Conservation (phyloP, 1,284 basidiomycete species). For the Inonotus hispidus region DNA sequence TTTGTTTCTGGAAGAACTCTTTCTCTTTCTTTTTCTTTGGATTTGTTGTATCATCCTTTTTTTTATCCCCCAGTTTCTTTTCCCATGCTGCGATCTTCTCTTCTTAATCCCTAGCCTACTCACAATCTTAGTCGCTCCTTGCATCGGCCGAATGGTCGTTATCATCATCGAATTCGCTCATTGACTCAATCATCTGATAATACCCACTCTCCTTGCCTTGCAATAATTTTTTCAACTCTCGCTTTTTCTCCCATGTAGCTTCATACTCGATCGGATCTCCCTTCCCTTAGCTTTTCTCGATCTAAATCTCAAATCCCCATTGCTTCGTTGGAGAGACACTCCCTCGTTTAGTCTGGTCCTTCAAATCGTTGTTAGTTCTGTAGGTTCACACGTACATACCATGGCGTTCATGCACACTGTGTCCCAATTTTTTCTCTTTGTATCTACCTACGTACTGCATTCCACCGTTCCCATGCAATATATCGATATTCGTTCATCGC, state of each 20-base stretch:
- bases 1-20: background rate
- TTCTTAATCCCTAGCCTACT: background rate
- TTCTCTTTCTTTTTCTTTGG: background rate
- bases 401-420: background rate
- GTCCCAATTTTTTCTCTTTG: background rate
- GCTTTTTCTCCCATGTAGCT: too few relatives aligned
- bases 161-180: background rate
- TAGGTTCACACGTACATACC: background rate
- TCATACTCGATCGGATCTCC: background rate
- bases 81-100: background rate
- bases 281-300: background rate
- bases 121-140: conserved; percentile 10
- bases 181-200: background rate
- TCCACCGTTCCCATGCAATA: background rate
- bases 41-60: background rate
- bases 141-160: background rate
- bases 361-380: background rate
- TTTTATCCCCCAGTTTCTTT: background rate
- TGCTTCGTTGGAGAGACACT: background rate
- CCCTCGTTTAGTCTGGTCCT: background rate
- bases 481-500: too few relatives aligned
- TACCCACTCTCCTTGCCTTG: background rate
- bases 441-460: background rate
- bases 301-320: background rate
- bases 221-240: background rate